Evolutionary conservation across 345 rosid genomes (phyloP), one percentile per base, ranked within the genome.

Genomic region (Arabidopsis suecica): DNA sequence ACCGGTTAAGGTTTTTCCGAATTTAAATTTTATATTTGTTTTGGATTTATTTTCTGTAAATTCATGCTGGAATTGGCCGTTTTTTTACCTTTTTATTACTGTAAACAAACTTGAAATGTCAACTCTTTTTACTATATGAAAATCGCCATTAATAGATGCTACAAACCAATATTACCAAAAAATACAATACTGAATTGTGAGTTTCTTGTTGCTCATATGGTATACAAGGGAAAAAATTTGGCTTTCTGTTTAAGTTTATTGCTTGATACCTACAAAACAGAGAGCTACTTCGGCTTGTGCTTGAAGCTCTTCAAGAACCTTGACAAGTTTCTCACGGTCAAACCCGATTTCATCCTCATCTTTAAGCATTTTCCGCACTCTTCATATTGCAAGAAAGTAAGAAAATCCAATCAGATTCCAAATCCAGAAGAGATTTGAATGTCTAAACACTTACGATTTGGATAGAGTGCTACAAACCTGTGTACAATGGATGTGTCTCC

Each of bases 231-330:
- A 33, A 16, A 16, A 30, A 6, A 1, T 0, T 30, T 18, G 66
- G 51, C 18, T 34, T 6, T 37, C 40, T 32, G 50, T 50, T 54
- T 38, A 18, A 64, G 51, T 81, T 71, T 81, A 91, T 45, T 83
- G 84, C 84, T 94, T 90, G 67, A 88, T 82, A 3, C 91, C 89
- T 5, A 87, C 89, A 84, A 94, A 94, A 84, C 98, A 94, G 60
- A 94, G 74, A 61, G 96, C 96, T 72, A 94, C 95, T 86, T 94
- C 96, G n/a, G 98, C 97, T 80, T 88, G 89, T 34, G 95, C 95
- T 73, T 91, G 96, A 63, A 91, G 90, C 84, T 95, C 98, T 81
- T 91, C 91, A 83, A 92, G 84, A 62, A 88, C 89, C 86, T 92
- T 88, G 6, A 90, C 88, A 47, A 93, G 77, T 78, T 83, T 86